Evolutionary conservation across 495 filamentous ascomycete genomes (phyloP).

Genomic region (Aspergillus campestris): DNA sequence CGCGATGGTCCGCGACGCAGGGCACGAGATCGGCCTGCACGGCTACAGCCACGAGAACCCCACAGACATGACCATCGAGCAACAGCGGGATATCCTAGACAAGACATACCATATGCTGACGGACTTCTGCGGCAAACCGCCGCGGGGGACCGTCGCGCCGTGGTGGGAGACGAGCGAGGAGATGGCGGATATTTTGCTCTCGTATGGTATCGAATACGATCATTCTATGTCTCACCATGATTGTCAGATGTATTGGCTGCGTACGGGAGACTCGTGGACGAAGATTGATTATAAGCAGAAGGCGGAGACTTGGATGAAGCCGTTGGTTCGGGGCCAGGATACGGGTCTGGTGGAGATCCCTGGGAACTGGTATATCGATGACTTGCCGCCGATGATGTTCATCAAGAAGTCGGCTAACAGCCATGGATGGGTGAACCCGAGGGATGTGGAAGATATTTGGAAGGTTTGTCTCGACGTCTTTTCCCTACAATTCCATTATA

Average conservation of each 20-base stretch:
- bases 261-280: constrained; percentile 53
- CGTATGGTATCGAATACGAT: constrained; percentile 63
- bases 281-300: constrained; percentile 53
- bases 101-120: constrained; percentile 66
- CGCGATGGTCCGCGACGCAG: constrained; percentile 61
- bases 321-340: constrained; percentile 41
- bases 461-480: constrained; percentile 32
- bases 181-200: constrained; percentile 56
- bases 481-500: no score
- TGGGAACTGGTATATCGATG: constrained; percentile 61
- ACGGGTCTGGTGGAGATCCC: constrained; percentile 59
- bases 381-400: constrained; percentile 54
- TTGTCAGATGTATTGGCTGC: constrained; percentile 56
- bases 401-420: constrained; percentile 52
- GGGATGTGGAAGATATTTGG: constrained; percentile 51
- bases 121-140: constrained; percentile 68
- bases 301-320: constrained; percentile 60
- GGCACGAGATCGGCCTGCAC: constrained; percentile 72
- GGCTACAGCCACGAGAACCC: constrained; percentile 75
- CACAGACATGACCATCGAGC: constrained; percentile 59
- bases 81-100: constrained; percentile 67
- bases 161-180: constrained; percentile 63
- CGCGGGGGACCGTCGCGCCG: constrained; percentile 56
- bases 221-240: constrained; percentile 62
- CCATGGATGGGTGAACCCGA: constrained; percentile 54